Conservation (phyloP, 176 grass and related monocot genomes). For the Aegilops longissima region DNA sequence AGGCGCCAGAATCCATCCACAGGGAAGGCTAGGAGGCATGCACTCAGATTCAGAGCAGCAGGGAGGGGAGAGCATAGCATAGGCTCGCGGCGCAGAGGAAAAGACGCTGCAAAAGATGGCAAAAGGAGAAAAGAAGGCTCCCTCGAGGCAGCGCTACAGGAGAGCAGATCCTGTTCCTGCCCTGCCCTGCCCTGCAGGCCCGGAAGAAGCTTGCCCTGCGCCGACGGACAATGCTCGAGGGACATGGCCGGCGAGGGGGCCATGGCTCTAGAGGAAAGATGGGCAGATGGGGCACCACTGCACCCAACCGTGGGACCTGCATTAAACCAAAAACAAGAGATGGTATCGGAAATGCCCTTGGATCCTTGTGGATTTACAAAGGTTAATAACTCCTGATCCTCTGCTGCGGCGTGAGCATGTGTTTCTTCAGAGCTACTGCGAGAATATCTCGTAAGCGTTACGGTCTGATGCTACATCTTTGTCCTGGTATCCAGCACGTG, state of each 20-base stretch:
- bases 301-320: not conserved
- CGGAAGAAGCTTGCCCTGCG: conserved; percentile 9
- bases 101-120: conserved; percentile 28
- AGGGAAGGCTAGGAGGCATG: not conserved
- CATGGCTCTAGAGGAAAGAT: conserved; percentile 2
- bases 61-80: not conserved
- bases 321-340: not conserved
- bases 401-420: not conserved
- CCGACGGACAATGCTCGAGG: conserved; percentile 21
- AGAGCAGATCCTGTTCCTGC: not conserved
- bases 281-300: not conserved
- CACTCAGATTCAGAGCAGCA: conserved; percentile 7
- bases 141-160: conserved; percentile 24
- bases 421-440: not conserved
- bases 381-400: not conserved
- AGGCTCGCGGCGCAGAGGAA: conserved; percentile 24
- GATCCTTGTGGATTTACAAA: not conserved
- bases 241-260: too few relatives aligned
- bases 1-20: conserved; percentile 23
- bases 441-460: not conserved
- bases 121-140: conserved; percentile 31
- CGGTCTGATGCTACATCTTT: conserved; percentile 6
- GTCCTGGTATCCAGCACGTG: not conserved
- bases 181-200: not conserved
- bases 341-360: not conserved